Base-by-base conservation (phyloP, 495 filamentous ascomycete species). In the Penicillium cosmopolitanum region DNA sequence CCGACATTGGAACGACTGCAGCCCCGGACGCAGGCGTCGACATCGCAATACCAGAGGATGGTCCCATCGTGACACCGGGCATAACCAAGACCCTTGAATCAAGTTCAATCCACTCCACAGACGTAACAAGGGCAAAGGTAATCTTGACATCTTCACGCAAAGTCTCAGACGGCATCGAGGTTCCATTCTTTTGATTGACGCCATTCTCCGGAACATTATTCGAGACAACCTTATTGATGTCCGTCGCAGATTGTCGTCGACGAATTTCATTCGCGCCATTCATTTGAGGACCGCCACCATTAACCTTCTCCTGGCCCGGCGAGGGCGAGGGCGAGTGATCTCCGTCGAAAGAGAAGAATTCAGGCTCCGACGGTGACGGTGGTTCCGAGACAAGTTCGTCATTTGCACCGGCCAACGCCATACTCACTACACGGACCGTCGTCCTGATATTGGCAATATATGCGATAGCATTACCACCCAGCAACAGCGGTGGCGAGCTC, bases 371-470 rank as follows among this genome's bases (percentile, higher is more conserved):
- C 0, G 72, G 72, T 7, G 72, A 76, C 9, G 68, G 61, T 10
- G 69, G 70, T 19, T 59, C 58, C 8, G 70, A 71, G n/a, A 66
- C 48, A n/a, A 63, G 53, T 8, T 75, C 70, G 12, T 79, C 66
- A 7, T 36, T 55, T 23, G 58, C 16, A 10, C 69, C 70, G 9
- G 77, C 72, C 5, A 78, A 64, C 8, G 68, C 75, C 62, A 86
- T 82, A 34, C 82, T 78, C 6, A 86, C 67, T 4, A 97, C 84
- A 55, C 88, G 85, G 11, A 92, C 93, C 0, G 87, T 81, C 2
- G 92, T 86, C 15, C 95, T 84, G n/a, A 97, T 86, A 67, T 91
- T 96, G 13, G 89, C 91, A 36, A 92, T 86, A 62, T 97, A 97
- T 1, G 89, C 83, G 15, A 92, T 90, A 1, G 95, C 89, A 21